Evolutionary conservation across 2,329 filamentous ascomycete species (phyloP).

Genomic region (Aspergillus fumigatiaffinis): DNA sequence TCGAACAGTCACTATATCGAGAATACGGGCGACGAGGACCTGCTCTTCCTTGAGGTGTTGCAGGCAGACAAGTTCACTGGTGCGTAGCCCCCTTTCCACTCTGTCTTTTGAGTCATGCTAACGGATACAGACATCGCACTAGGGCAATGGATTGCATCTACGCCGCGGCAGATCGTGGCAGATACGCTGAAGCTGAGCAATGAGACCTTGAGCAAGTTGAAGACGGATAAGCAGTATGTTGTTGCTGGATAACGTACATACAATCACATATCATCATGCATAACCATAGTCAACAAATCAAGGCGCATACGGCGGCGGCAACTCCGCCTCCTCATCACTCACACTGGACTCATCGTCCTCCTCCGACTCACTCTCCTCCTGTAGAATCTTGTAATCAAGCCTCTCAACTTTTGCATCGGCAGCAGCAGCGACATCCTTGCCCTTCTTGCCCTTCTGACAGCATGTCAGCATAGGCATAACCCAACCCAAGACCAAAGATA

Average conservation of each 20-base stretch:
- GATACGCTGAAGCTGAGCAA: constrained; percentile 51
- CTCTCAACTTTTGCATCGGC: neutral
- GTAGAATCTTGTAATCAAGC: neutral
- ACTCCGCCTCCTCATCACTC: neutral
- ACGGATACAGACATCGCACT: constrained; percentile 41
- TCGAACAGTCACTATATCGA: constrained; percentile 81
- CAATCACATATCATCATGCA: neutral
- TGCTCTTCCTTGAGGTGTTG: constrained; percentile 73
- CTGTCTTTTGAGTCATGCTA: neutral
- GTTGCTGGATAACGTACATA: constrained; percentile 25
- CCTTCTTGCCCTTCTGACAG: neutral
- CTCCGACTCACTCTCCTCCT: neutral
- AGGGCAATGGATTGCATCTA: constrained; percentile 48
- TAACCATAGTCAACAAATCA: neutral
- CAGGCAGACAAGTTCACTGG: constrained; percentile 61
- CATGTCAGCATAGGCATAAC: neutral
- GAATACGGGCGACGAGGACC: constrained; percentile 69
- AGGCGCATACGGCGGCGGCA: neutral
- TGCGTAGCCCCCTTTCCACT: neutral
- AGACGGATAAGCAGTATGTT: constrained; percentile 46
- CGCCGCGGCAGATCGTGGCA: constrained; percentile 55
- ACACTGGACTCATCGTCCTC: neutral
- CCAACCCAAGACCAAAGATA: neutral
- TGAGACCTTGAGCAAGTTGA: constrained; percentile 36
- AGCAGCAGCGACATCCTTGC: neutral